Conservation (phyloP, 345 rosid genomes). For the Pseudoturritis turrita region DNA sequence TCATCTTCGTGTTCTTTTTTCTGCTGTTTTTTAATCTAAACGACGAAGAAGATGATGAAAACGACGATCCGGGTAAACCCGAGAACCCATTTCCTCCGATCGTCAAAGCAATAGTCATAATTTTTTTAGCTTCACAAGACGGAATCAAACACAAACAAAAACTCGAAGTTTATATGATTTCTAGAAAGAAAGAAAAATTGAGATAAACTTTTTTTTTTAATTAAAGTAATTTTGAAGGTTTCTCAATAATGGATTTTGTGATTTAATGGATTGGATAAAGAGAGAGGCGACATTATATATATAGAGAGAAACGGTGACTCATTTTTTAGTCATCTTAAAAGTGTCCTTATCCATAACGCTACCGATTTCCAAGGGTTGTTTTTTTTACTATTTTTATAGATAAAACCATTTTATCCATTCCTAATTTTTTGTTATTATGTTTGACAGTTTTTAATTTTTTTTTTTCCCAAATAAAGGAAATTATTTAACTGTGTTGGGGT, state of each 20-base stretch:
- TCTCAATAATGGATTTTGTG: background rate
- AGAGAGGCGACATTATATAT: background rate
- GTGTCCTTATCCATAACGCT: constrained; percentile 34
- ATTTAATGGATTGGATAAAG: background rate
- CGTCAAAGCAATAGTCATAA: constrained; percentile 32
- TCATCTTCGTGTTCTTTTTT: constrained; percentile 36
- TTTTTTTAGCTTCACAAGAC: background rate
- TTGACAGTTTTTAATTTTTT: background rate
- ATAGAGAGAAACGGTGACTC: constrained; percentile 22
- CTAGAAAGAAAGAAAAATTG: background rate
- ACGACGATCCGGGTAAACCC: constrained; percentile 29
- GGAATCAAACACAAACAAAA: background rate
- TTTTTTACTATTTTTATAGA: background rate
- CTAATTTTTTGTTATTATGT: constrained; percentile 2
- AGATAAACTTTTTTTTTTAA: background rate
- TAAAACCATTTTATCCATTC: constrained; percentile 16
- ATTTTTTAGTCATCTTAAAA: constrained; percentile 16
- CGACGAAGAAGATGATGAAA: constrained; percentile 43
- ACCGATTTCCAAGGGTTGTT: background rate
- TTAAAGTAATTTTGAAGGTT: background rate
- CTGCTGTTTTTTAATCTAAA: constrained; percentile 32
- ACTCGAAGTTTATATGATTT: background rate
- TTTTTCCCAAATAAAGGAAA: background rate
- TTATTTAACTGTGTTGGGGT: background rate
- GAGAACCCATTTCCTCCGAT: constrained; percentile 49